Conservation (phyloP, 345 rosid species). For the Cardamine chenopodiifolia region DNA sequence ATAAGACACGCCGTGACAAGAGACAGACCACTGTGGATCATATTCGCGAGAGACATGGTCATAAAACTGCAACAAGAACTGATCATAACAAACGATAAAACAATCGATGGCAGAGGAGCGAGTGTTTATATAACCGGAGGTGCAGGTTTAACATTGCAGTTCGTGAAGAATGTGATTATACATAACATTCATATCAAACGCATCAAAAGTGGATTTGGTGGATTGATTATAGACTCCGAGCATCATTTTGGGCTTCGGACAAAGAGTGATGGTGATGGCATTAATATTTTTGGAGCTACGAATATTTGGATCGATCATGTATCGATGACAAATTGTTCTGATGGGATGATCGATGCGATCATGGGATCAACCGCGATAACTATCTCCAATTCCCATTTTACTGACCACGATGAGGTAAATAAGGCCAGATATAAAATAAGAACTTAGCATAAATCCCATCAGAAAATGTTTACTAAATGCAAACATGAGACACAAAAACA, state of each 20-base stretch:
- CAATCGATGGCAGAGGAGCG: constrained; percentile 78
- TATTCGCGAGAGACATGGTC: constrained; percentile 59
- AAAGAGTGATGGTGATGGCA: constrained; percentile 68
- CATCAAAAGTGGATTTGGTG: constrained; percentile 48
- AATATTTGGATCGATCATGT: constrained; percentile 75
- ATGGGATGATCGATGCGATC: constrained; percentile 64
- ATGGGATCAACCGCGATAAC: constrained; percentile 67
- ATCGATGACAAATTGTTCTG: constrained; percentile 59
- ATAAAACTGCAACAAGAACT: constrained; percentile 72
- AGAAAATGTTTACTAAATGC: neutral
- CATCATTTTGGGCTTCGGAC: constrained; percentile 62
- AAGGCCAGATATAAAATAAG: neutral
- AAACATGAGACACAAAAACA: neutral
- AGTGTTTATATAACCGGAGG: constrained; percentile 61
- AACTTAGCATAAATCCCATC: neutral
- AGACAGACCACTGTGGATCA: constrained; percentile 73
- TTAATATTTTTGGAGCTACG: constrained; percentile 56
- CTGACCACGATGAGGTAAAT: constrained; percentile 63
- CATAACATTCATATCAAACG: constrained; percentile 64
- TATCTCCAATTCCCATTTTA: constrained; percentile 70
- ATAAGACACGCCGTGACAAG: constrained; percentile 76
- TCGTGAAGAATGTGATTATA: constrained; percentile 65
- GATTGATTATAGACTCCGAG: constrained; percentile 63
- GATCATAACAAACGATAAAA: constrained; percentile 54
- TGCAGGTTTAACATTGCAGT: constrained; percentile 71